Evolutionary conservation across 1,284 basidiomycete species (phyloP), one percentile per base, ranked within the genome.

Genomic region (Sanghuangporus baumii): DNA sequence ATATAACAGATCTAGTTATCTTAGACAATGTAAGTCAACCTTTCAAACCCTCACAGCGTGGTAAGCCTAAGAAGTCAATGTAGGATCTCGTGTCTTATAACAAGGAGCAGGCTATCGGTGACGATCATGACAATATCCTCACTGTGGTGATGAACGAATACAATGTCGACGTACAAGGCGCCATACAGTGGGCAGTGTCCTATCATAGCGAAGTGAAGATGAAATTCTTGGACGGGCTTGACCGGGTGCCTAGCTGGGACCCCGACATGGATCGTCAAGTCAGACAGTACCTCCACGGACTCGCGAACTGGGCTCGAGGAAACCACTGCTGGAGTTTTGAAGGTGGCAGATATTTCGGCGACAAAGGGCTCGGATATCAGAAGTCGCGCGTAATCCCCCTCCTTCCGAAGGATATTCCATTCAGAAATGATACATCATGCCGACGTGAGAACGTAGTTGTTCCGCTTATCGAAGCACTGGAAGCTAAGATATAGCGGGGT

Each of bases 301-400:
- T 81, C 50, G 78, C 75, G 7, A 78, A 79, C 67, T 79, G 77
- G 78, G 75, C 77, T 34, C 72, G 75, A 55, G 75, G 71, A 6
- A 78, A 76, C 65, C 74, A 75, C 55, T 67, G 69, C 46, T 80
- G 79, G 78, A 74, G 72, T 46, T 79, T 78, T 67, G 76, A 75
- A 66, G 74, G 76, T 61, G 70, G 74, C 14, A 51, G 78, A 38
- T 80, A 80, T 66, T 79, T 79, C 60, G 77, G 76, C 36, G 71
- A 70, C 50, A 67, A 69, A 54, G 76, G 73, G 2, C 64, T 67
- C 0, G 70, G 72, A 31, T 71, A 76, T 26, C 67, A 70, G 64
- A 67, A 55, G 57, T 38, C 55, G 5, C 48, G 56, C 14, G 72
- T 76, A 69, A 77, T 40, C 1, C 41, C 57, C 16, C 57, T 69